Evolutionary conservation across 768 basidiomycete genomes (phyloP), one percentile per base, ranked within the genome.

Genomic region (Mycena rebaudengoi): DNA sequence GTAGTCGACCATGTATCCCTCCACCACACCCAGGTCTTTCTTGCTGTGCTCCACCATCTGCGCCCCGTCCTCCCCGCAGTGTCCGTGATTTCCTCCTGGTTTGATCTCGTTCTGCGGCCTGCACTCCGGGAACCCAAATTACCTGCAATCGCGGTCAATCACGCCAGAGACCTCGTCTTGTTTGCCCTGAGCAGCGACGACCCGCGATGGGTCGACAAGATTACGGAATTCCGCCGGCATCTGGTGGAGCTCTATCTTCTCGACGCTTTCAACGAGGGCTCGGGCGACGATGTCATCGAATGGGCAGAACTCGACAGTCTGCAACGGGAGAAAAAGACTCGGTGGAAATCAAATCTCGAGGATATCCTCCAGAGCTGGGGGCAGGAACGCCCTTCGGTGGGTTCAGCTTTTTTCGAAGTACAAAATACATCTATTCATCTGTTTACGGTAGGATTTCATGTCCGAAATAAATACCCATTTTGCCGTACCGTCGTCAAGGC

Each of bases 261-360:
- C 54, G 91, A 94, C 71, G 90, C 88, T 32, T 88, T 85, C 72
- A 90, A 91, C 70, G 92, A 92, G 70, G 85, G 84, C 21, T 92
- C 91, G 4, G 87, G 86, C 3, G 83, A 86, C 43, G 93, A 95
- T 71, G 82, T 88, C 29, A 71, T 95, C 33, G 93, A 94, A 69
- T 90, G 89, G 87, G 88, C 88, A 14, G 85, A 83, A 41, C 76
- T 93, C 56, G 86, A 89, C 69, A 80, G 83, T 65, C 84, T 83
- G 23, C 85, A 92, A 69, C 83, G 88, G 51, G 84, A 85, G 56
- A 83, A 81, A 70, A 81, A 84, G 66, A 79, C 82, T 14, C 79
- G 84, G 26, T 95, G 93, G 93, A 94, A 93, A 75, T 75, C 78
- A 28, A 95, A 92, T 72, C 78, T 95, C 62, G 91, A 94, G 72